phyloP scores from a whole-genome alignment of 1,139 yeast species.

The Kodamaea alishanica region DNA sequence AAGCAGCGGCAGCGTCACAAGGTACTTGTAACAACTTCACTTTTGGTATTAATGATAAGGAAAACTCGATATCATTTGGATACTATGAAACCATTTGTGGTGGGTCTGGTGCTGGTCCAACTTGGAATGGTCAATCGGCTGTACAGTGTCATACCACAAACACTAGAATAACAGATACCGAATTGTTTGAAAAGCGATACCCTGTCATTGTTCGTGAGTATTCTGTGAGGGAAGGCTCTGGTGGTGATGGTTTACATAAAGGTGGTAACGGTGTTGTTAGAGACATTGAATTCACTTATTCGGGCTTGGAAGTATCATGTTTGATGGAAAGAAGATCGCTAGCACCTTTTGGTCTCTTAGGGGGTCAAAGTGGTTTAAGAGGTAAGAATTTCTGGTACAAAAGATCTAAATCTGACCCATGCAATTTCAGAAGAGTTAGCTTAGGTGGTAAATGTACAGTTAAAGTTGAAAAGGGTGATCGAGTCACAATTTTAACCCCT shows the following conservation, averaged over 20 bases:
- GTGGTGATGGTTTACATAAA: slow-evolving; percentile 38
- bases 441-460: slow-evolving; percentile 46
- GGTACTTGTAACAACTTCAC: slow-evolving; percentile 51
- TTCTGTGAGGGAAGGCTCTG: slow-evolving; percentile 37
- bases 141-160: slow-evolving; percentile 50
- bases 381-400: slow-evolving; percentile 41
- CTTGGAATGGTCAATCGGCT: slow-evolving; percentile 47
- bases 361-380: slow-evolving; percentile 39
- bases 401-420: slow-evolving; percentile 19
- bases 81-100: slow-evolving; percentile 50
- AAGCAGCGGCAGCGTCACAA: slow-evolving; percentile 62
- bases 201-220: slow-evolving; percentile 44
- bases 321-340: slow-evolving; percentile 45
- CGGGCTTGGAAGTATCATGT: slow-evolving; percentile 40
- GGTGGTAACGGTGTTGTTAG: slow-evolving; percentile 48
- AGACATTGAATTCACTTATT: slow-evolving; percentile 43
- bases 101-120: slow-evolving; percentile 49
- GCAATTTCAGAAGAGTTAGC: slow-evolving; percentile 23
- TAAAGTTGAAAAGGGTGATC: slow-evolving; percentile 37
- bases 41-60: slow-evolving; percentile 42
- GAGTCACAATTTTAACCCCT: slow-evolving; percentile 42
- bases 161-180: slow-evolving; percentile 47
- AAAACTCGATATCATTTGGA: slow-evolving; percentile 38
- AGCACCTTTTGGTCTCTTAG: slow-evolving; percentile 45
- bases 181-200: slow-evolving; percentile 45